Conservation (phyloP, 129 eudicot species). For the Logfia minima region DNA sequence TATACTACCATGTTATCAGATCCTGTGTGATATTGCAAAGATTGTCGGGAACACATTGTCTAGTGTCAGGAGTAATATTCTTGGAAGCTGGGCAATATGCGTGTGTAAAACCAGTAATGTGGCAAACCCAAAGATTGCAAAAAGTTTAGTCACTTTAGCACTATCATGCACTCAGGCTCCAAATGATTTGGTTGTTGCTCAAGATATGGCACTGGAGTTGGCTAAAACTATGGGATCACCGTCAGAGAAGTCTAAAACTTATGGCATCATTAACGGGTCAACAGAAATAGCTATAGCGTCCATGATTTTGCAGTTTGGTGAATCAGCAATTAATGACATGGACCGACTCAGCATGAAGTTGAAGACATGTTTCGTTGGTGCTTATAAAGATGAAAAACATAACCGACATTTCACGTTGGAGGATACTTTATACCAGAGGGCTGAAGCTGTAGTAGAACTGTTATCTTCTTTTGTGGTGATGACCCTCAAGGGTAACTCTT, state of each 20-base stretch:
- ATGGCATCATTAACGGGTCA: slow-evolving; percentile 50
- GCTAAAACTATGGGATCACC: slow-evolving; percentile 46
- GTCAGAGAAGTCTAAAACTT: slow-evolving; percentile 45
- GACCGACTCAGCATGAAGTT: slow-evolving; percentile 60
- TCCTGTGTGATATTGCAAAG: slow-evolving; percentile 66
- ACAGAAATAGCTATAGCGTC: slow-evolving; percentile 54
- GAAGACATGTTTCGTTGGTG: slow-evolving; percentile 41
- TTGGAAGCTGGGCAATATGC: slow-evolving; percentile 50
- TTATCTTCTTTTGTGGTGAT: slow-evolving; percentile 57
- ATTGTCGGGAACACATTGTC: slow-evolving; percentile 38
- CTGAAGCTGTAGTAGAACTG: slow-evolving; percentile 63
- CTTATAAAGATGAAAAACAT: slow-evolving; percentile 40
- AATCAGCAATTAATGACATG: slow-evolving; percentile 54
- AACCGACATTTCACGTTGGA: slow-evolving; percentile 48
- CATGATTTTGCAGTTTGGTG: slow-evolving; percentile 51
- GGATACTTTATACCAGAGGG: slow-evolving; percentile 52
- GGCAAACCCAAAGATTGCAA: slow-evolving; percentile 56
- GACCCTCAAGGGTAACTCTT: slow-evolving; percentile 60
- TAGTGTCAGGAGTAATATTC: slow-evolving; percentile 28
- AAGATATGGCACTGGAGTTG: slow-evolving; percentile 54
- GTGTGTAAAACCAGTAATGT: slow-evolving; percentile 49
- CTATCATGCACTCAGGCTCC: slow-evolving; percentile 49
- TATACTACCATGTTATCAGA: slow-evolving; percentile 38
- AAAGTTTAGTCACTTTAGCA: slow-evolving; percentile 49
- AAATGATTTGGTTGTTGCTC: slow-evolving; percentile 55